Base-by-base conservation (phyloP, 2,329 filamentous ascomycete species). In the Fusarium veterinarium region DNA sequence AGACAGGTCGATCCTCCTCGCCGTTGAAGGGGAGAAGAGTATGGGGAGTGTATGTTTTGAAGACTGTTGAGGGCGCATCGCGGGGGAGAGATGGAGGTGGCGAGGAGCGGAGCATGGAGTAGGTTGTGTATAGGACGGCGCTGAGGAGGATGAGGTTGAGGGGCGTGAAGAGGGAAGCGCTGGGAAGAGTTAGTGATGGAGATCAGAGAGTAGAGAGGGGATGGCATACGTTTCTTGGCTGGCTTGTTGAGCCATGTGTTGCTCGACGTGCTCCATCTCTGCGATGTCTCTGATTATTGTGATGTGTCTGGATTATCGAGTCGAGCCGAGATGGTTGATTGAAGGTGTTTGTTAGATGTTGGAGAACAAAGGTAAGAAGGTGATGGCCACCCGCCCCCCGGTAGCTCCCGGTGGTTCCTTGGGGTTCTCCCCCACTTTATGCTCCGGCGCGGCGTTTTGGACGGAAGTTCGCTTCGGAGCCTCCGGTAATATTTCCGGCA, bases 11-110 rank as follows among this genome's bases (percentile, higher is more conserved):
- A 77, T 87, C 88, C 78, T 93, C 88, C 60, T 86, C 84, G 80
- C 96, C 96, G 84, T 95, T 95, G 87, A 91, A 95, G 37, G 94
- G 93, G 35, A 94, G 88, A n/a, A 99, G 90, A 8, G 93, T 94
- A 45, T 85, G 91, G 30, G 93, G 93, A 19, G 91, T 95, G 85
- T 94, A 92, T 61, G 87, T 91, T 64, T 83, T 84, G 86, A 92
- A 92, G 76, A 93, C 88, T 75, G 86, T 83, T 58, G 91, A 86
- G 1, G 90, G 85, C 10, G 87, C 81, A 48, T 89, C 85, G 71
- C 85, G 84, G 48, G 89, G 85, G 33, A 91, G 81, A 12, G 80
- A 71, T 8, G 85, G 75, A 11, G 84, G 80, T n/a, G 85, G 77
- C 17, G 84, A 77, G 5, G 89, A 86, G 56, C 86, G 85, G 75